phyloP scores from a whole-genome alignment of 2,329 filamentous ascomycete species.

The Lachnellula cervina region DNA sequence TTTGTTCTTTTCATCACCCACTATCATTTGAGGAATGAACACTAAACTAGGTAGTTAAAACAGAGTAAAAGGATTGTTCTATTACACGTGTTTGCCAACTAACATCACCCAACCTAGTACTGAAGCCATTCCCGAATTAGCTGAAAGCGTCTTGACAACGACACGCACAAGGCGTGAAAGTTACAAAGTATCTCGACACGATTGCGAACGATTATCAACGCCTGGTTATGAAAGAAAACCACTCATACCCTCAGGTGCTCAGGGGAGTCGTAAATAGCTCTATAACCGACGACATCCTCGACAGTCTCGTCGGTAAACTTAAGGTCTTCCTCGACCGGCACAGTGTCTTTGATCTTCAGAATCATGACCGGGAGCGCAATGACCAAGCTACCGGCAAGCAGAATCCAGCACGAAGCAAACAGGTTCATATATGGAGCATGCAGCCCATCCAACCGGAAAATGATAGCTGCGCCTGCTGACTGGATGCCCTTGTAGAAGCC shows the following conservation, averaged over 20 bases:
- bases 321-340: slow-evolving; percentile 71
- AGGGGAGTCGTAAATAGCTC: neutral
- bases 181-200: neutral
- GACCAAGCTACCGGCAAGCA: slow-evolving; percentile 67
- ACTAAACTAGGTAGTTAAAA: too few species aligned
- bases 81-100: too few species aligned
- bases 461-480: slow-evolving; percentile 72
- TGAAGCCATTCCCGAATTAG: neutral
- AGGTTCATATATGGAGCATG: slow-evolving; percentile 61
- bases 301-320: slow-evolving; percentile 78
- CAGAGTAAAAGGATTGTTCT: too few species aligned
- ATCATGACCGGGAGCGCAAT: slow-evolving; percentile 74
- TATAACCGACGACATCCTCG: slow-evolving; percentile 53
- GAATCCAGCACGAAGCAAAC: slow-evolving; percentile 57
- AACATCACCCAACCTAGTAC: neutral
- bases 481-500: slow-evolving; percentile 87
- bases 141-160: neutral
- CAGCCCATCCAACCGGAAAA: slow-evolving; percentile 61
- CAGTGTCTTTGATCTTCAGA: slow-evolving; percentile 71
- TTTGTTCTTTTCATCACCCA: too few species aligned
- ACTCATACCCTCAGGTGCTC: neutral
- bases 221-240: neutral
- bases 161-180: neutral
- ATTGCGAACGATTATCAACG: too few species aligned
- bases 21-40: too few species aligned